Evolutionary conservation across 2,329 filamentous ascomycete genomes (phyloP).

Genomic region (Neonectria neomacrospora): DNA sequence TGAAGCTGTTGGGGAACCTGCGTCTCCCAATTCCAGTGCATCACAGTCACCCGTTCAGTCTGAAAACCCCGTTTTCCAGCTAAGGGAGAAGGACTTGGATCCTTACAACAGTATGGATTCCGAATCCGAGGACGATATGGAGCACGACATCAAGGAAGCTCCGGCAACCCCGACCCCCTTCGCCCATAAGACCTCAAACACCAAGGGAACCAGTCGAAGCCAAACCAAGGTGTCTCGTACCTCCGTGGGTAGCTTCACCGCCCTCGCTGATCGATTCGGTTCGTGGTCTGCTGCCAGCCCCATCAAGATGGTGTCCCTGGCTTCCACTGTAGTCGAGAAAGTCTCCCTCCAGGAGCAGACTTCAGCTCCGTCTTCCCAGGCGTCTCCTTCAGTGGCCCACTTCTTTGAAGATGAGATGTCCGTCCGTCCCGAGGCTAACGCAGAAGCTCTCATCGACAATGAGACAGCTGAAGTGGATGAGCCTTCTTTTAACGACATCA

Average conservation of each 20-base stretch:
- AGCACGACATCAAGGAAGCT: constrained; percentile 45
- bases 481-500: constrained; percentile 57
- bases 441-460: constrained; percentile 21
- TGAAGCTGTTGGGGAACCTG: constrained; percentile 21
- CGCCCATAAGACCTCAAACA: constrained; percentile 39
- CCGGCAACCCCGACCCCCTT: constrained; percentile 57
- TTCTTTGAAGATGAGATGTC: constrained; percentile 73
- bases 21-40: constrained; percentile 13
- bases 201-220: constrained; percentile 18
- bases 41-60: constrained; percentile 30
- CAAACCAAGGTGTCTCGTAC: constrained; percentile 41
- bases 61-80: constrained; percentile 47
- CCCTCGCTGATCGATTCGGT: constrained; percentile 69
- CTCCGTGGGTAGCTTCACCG: constrained; percentile 66
- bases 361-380: constrained; percentile 23
- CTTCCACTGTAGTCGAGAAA: constrained; percentile 42
- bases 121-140: constrained; percentile 65
- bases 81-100: constrained; percentile 61
- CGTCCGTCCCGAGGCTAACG: constrained; percentile 45
- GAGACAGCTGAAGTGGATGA: constrained; percentile 43
- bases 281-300: constrained; percentile 72
- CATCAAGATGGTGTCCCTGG: constrained; percentile 42
- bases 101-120: constrained; percentile 58
- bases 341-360: constrained; percentile 15
- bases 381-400: constrained; percentile 50